Conservation (phyloP, 2,329 filamentous ascomycete species). For the Allantophomopsis lycopodina region DNA sequence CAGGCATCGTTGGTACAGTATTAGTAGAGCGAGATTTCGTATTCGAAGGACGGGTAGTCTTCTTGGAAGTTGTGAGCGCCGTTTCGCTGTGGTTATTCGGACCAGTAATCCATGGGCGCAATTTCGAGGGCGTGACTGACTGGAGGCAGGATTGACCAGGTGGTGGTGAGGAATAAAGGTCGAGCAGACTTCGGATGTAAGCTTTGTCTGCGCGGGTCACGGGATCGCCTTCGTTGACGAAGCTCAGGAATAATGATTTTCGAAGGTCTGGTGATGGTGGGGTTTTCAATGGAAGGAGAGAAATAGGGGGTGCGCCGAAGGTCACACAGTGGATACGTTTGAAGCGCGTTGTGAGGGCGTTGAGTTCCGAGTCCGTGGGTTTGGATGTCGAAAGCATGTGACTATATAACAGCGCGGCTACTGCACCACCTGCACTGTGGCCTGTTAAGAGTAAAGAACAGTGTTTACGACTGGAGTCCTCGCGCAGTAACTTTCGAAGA, state of each 20-base stretch:
- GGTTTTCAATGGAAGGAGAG: slow-evolving; percentile 52
- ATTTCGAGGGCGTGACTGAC: background rate
- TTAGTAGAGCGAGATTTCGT: slow-evolving; percentile 7
- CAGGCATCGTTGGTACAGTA: slow-evolving; percentile 18
- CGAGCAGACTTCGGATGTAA: slow-evolving; percentile 60
- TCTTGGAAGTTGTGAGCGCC: slow-evolving; percentile 8
- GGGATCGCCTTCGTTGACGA: slow-evolving; percentile 79
- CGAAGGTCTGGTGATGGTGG: slow-evolving; percentile 32
- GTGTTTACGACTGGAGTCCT: slow-evolving; percentile 50
- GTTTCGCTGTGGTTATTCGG: background rate
- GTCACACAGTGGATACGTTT: slow-evolving; percentile 73
- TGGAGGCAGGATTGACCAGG: slow-evolving; percentile 21
- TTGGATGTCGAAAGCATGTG: slow-evolving; percentile 59
- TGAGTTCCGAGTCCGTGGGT: slow-evolving; percentile 52
- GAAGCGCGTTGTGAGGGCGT: slow-evolving; percentile 54
- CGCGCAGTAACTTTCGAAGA: slow-evolving; percentile 54
- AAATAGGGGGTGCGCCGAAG: slow-evolving; percentile 73
- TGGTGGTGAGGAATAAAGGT: slow-evolving; percentile 50
- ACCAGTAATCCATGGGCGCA: slow-evolving; percentile 1
- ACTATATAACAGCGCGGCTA: slow-evolving; percentile 65
- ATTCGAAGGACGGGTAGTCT: slow-evolving; percentile 2
- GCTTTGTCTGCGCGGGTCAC: slow-evolving; percentile 64
- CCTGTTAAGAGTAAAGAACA: slow-evolving; percentile 73
- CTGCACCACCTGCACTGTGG: slow-evolving; percentile 74
- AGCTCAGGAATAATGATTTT: slow-evolving; percentile 64